Conservation (phyloP, 1,284 basidiomycete species). For the Ustilago cynodontis region DNA sequence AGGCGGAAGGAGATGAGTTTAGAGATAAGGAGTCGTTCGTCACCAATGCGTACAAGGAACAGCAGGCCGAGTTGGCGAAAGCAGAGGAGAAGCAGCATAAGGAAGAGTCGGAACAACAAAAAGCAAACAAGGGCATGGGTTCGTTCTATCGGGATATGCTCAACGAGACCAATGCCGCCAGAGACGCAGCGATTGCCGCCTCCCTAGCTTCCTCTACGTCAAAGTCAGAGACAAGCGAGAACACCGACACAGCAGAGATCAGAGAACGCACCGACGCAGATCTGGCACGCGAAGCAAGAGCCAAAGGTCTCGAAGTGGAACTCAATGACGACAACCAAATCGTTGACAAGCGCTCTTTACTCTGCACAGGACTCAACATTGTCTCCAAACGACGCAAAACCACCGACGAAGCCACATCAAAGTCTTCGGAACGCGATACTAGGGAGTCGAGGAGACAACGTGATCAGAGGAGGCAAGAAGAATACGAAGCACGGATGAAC, state of each 20-base stretch:
- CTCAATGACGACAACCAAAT: conserved; percentile 98
- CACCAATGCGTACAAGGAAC: conserved; percentile 95
- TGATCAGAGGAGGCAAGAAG: conserved; percentile 41
- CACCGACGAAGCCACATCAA: not conserved
- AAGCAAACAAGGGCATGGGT: conserved; percentile 80
- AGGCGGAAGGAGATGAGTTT: conserved; percentile 93
- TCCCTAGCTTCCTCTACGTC: conserved; percentile 17
- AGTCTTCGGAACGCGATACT: conserved; percentile 6
- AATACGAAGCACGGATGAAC: conserved; percentile 48
- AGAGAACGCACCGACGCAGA: conserved; percentile 74
- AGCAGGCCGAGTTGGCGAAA: conserved; percentile 89
- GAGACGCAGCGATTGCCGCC: conserved; percentile 61
- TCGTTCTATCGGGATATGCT: conserved; percentile 64
- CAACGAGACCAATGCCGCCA: conserved; percentile 54
- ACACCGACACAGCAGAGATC: conserved; percentile 6
- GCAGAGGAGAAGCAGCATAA: conserved; percentile 81
- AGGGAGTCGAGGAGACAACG: conserved; percentile 21
- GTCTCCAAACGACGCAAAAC: conserved; percentile 55
- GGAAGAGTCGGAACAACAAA: conserved; percentile 83
- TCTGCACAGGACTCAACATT: conserved; percentile 91
- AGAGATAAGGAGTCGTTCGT: conserved; percentile 95
- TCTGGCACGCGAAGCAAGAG: conserved; percentile 76
- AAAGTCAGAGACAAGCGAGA: not conserved
- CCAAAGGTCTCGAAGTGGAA: conserved; percentile 87
- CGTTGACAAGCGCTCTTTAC: conserved; percentile 91